phyloP scores from a whole-genome alignment of 176 grass and related monocot species.

The Tillandsia leiboldiana region DNA sequence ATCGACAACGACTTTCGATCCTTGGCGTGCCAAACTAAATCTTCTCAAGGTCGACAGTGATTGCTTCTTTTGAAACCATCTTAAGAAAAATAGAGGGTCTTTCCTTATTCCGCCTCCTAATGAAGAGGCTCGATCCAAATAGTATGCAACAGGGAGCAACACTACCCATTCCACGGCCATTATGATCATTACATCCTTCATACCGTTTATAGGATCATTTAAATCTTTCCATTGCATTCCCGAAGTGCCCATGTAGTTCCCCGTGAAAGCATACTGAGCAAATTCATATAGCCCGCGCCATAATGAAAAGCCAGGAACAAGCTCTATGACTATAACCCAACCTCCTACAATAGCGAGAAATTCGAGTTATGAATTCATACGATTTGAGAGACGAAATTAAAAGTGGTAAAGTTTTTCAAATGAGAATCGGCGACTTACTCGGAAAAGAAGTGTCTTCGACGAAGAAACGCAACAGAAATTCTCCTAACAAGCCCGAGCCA shows the following conservation, averaged over 20 bases:
- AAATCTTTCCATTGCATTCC: conserved; percentile 48
- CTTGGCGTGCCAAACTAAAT: conserved; percentile 10
- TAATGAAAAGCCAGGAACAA: conserved; percentile 60
- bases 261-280: conserved; percentile 47
- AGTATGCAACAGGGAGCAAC: conserved; percentile 42
- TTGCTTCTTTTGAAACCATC: conserved; percentile 24
- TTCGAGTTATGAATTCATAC: not conserved
- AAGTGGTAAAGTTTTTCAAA: not conserved
- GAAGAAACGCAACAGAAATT: conserved; percentile 11
- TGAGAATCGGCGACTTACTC: not conserved
- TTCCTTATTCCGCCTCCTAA: conserved; percentile 19
- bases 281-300: conserved; percentile 63
- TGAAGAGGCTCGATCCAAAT: conserved; percentile 31
- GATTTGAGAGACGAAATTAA: not conserved
- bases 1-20: conserved; percentile 27
- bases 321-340: conserved; percentile 41
- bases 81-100: conserved; percentile 24
- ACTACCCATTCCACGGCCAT: conserved; percentile 57
- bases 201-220: conserved; percentile 46
- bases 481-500: conserved; percentile 13
- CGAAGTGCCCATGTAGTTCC: conserved; percentile 23
- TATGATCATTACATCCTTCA: conserved; percentile 41
- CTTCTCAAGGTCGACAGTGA: conserved; percentile 14
- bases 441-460: conserved; percentile 7
- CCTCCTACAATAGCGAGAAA: conserved; percentile 3